These are phyloP conservation scores for Exophiala alcalophila DNA, from an alignment of 2,329 filamentous ascomycete species.

Conservation along the genomic window DNA sequence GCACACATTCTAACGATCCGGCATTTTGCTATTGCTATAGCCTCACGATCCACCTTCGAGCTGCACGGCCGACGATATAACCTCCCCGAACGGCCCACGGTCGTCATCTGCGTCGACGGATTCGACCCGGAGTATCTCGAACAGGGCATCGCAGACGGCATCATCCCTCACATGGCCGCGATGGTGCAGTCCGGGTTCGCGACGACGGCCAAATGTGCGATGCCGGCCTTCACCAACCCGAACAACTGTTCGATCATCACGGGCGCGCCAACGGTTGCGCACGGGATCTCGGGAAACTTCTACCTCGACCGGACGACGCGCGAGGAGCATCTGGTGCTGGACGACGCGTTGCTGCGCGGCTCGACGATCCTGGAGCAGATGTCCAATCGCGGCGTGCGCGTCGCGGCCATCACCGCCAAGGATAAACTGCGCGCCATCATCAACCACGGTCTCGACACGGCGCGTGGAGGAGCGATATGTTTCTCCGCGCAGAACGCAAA, in stretches of 20 bases:
- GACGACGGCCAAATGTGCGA: conserved; percentile 39
- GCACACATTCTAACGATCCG: too few species aligned
- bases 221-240: conserved; percentile 48
- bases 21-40: conserved; percentile 7
- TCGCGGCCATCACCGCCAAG: conserved; percentile 46
- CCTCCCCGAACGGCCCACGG: conserved; percentile 38
- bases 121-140: conserved; percentile 45
- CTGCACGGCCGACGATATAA: conserved; percentile 36
- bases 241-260: conserved; percentile 49
- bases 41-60: conserved; percentile 25
- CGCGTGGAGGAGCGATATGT: conserved; percentile 36
- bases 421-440: conserved; percentile 46
- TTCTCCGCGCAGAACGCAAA: conserved; percentile 41
- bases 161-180: conserved; percentile 36
- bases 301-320: conserved; percentile 42
- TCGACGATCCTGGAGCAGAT: conserved; percentile 44
- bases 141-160: conserved; percentile 36
- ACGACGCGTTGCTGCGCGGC: conserved; percentile 42
- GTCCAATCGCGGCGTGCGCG: conserved; percentile 39
- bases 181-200: conserved; percentile 41
- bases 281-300: conserved; percentile 47
- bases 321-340: conserved; percentile 43
- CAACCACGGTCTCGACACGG: conserved; percentile 35
- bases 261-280: conserved; percentile 39
- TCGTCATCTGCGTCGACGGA: conserved; percentile 45